Evolutionary conservation across 371 early-diverging fungal genomes (phyloP).

Genomic region (Mortierella sp.): DNA sequence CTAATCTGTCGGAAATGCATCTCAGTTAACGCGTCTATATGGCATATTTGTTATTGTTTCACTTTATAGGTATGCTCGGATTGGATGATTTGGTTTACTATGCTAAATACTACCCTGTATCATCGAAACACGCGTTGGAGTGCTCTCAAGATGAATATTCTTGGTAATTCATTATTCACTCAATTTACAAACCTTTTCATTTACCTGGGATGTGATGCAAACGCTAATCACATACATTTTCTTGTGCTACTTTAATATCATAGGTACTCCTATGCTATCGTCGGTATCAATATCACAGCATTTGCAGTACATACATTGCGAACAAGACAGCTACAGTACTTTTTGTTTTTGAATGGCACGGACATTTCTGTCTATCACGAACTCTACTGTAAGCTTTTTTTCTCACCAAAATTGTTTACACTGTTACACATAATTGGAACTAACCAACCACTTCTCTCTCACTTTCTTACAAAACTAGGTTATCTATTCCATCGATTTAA

Average conservation of each 20-base stretch:
- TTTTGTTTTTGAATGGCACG: slow-evolving; percentile 71
- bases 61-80: slow-evolving; percentile 69
- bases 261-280: slow-evolving; percentile 87
- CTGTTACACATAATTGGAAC: neutral
- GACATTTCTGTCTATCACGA: slow-evolving; percentile 70
- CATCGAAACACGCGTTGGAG: slow-evolving; percentile 64
- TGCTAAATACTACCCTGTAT: slow-evolving; percentile 68
- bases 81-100: slow-evolving; percentile 82
- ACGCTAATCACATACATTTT: neutral
- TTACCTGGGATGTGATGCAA: too few species aligned
- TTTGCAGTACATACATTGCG: slow-evolving; percentile 74
- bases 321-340: slow-evolving; percentile 75
- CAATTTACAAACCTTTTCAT: too few species aligned
- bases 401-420: neutral
- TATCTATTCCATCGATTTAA: slow-evolving; percentile 79
- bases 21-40: neutral
- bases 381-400: slow-evolving; percentile 72
- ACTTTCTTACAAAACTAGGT: slow-evolving; percentile 52
- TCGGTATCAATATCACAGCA: slow-evolving; percentile 85
- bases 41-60: neutral
- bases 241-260: neutral
- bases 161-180: too few species aligned
- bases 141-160: slow-evolving; percentile 63
- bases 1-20: neutral
- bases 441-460: neutral